Evolutionary conservation across 2,329 filamentous ascomycete species (phyloP).

Genomic region (Akanthomyces muscarius): DNA sequence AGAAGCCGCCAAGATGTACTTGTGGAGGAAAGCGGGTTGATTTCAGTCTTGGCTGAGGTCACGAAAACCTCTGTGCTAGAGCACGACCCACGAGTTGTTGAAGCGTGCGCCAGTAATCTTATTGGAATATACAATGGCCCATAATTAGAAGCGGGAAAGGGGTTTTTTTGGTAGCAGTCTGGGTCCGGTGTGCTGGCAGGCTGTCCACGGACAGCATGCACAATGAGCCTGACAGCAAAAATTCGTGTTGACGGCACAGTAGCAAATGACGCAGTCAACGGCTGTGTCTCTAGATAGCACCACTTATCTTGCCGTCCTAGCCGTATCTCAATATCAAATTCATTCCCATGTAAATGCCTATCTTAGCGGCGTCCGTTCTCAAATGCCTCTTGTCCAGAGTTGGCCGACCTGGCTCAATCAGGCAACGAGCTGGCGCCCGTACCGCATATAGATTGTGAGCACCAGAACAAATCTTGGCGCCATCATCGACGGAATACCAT

Average conservation of each 20-base stretch:
- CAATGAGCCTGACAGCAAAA: neutral
- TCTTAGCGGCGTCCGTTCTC: neutral
- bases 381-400: neutral
- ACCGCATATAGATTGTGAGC: neutral
- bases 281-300: neutral
- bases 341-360: neutral
- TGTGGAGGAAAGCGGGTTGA: slow-evolving; percentile 2
- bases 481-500: neutral
- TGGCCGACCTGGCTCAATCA: neutral
- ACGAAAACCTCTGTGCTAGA: slow-evolving; percentile 1
- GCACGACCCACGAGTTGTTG: neutral
- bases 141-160: slow-evolving; percentile 8
- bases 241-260: neutral
- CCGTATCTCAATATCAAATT: neutral
- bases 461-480: neutral
- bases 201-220: too few species aligned
- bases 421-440: neutral
- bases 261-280: neutral
- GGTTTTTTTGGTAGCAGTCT: neutral
- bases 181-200: neutral
- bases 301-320: neutral
- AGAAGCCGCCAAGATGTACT: neutral
- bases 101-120: neutral
- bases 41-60: slow-evolving; percentile 15
- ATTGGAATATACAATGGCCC: neutral